Evolutionary conservation across 2,329 filamentous ascomycete genomes (phyloP).

Genomic region (Orbilia blumenaviensis): DNA sequence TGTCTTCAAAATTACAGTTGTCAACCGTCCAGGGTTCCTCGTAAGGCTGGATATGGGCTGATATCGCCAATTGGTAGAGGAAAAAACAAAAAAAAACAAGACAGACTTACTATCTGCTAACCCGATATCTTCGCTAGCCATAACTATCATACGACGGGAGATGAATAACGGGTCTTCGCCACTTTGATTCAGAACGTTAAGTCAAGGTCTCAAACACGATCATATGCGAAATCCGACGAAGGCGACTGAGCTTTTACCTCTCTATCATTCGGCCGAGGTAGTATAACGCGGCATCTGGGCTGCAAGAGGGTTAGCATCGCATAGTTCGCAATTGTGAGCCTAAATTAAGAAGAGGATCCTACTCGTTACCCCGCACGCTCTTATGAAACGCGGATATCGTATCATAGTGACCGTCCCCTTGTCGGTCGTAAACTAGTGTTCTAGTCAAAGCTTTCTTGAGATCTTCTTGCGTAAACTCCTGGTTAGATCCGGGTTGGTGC

Average conservation of each 20-base stretch:
- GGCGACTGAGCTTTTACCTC: slow-evolving; percentile 41
- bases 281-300: slow-evolving; percentile 84
- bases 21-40: slow-evolving; percentile 66
- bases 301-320: background rate
- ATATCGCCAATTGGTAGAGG: slow-evolving; percentile 1
- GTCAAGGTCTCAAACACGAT: background rate
- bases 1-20: slow-evolving; percentile 69
- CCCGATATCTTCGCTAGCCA: slow-evolving; percentile 81
- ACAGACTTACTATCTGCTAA: slow-evolving; percentile 41
- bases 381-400: slow-evolving; percentile 98
- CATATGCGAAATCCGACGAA: background rate
- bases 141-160: slow-evolving; percentile 89
- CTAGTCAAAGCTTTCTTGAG: slow-evolving; percentile 87
- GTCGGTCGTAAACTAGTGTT: slow-evolving; percentile 92
- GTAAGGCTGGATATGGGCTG: background rate
- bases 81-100: too few species aligned
- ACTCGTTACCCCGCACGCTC: slow-evolving; percentile 83
- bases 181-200: slow-evolving; percentile 67
- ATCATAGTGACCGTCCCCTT: slow-evolving; percentile 96
- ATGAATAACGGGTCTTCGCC: slow-evolving; percentile 94
- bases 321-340: background rate
- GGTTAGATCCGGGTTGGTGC: background rate
- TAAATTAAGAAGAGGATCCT: background rate
- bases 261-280: slow-evolving; percentile 91
- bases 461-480: slow-evolving; percentile 71